Evolutionary conservation across 164 flowering plant species (phyloP).

Genomic region (Stephania yunnanensis): DNA sequence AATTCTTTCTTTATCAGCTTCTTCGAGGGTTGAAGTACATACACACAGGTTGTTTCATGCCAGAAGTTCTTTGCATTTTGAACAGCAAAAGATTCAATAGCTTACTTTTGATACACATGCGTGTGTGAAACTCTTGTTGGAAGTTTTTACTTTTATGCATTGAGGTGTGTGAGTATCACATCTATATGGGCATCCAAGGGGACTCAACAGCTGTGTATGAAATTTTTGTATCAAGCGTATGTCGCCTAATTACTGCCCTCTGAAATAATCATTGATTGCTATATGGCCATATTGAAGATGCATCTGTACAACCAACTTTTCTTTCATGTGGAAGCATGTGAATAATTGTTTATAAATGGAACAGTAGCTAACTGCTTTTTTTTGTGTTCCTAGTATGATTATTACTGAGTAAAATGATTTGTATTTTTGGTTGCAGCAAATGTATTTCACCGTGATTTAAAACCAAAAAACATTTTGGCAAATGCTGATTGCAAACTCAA

Average conservation of each 20-base stretch:
- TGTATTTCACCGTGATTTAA: slow-evolving; percentile 84
- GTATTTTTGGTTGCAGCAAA: slow-evolving; percentile 42
- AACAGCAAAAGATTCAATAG: too few species aligned
- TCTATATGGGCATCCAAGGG: too few species aligned
- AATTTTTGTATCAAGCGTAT: too few species aligned
- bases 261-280: not conserved
- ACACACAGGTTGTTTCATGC: slow-evolving; percentile 61
- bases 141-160: too few species aligned
- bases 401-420: slow-evolving; percentile 4
- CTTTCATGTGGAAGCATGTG: not conserved
- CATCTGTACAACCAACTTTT: not conserved
- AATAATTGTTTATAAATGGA: not conserved
- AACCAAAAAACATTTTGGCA: slow-evolving; percentile 80
- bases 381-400: not conserved
- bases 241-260: too few species aligned
- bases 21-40: slow-evolving; percentile 91
- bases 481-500: slow-evolving; percentile 92
- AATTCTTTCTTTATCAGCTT: slow-evolving; percentile 94
- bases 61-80: not conserved
- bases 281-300: not conserved
- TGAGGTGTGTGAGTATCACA: too few species aligned
- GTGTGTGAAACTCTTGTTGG: too few species aligned
- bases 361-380: not conserved
- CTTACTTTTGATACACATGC: too few species aligned
- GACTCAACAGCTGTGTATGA: too few species aligned